phyloP scores from a whole-genome alignment of 2,329 filamentous ascomycete species.

The Microdochium trichocladiopsis region DNA sequence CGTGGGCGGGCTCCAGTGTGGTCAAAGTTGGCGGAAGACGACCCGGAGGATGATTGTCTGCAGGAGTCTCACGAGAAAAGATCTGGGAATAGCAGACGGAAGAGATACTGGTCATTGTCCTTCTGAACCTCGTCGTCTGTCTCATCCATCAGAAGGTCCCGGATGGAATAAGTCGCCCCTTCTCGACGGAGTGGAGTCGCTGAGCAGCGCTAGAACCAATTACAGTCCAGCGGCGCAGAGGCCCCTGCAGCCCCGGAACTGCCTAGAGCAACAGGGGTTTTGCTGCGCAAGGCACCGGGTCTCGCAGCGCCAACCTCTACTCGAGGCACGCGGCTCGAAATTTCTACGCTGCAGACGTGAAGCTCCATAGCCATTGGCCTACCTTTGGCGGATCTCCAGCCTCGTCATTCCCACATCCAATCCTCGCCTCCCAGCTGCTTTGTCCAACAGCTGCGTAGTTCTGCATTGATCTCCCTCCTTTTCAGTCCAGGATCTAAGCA shows the following conservation, averaged over 20 bases:
- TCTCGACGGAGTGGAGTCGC: neutral
- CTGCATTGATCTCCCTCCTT: neutral
- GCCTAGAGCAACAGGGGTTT: neutral
- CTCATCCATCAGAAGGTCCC: neutral
- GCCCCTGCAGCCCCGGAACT: neutral
- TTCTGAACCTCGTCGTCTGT: neutral
- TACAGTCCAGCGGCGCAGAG: neutral
- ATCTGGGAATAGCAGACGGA: no score
- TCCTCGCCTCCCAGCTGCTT: neutral
- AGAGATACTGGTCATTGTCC: no score
- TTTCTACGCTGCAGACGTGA: neutral
- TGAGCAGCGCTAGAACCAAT: neutral
- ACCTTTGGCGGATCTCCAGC: neutral
- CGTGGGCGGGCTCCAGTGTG: conserved; percentile 1
- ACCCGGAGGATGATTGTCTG: no score
- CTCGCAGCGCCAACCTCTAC: neutral
- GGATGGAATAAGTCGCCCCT: neutral
- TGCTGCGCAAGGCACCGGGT: no score
- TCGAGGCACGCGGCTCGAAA: neutral
- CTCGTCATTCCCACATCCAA: neutral
- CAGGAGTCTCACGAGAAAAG: no score
- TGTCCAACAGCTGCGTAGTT: neutral
- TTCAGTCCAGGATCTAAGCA: neutral
- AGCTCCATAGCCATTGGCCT: neutral
- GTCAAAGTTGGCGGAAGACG: neutral